Percentiles rank a stretch among this genome's conserved stretches.
Evolutionary conservation across 2,329 filamentous ascomycete species (phyloP).

Genomic region (Cordyceps javanica): DNA sequence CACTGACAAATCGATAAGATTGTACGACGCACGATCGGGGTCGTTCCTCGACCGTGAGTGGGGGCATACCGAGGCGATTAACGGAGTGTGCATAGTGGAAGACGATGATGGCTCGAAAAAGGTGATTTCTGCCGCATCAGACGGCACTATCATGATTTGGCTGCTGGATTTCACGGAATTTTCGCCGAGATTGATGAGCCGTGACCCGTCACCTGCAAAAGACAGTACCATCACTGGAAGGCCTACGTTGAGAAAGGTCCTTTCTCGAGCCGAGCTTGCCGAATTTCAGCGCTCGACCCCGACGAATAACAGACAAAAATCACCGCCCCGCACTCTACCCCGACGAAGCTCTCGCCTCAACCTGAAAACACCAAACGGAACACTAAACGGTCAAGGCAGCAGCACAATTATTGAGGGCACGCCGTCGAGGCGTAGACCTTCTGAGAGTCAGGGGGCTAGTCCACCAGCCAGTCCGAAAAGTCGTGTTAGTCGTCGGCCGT

Average conservation of each 20-base stretch:
- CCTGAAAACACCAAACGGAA: slow-evolving; percentile 35
- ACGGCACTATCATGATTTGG: slow-evolving; percentile 83
- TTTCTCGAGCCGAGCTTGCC: slow-evolving; percentile 81
- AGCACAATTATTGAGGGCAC: slow-evolving; percentile 38
- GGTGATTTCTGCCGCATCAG: slow-evolving; percentile 69
- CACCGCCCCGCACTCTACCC: slow-evolving; percentile 48
- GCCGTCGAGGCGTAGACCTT: slow-evolving; percentile 39
- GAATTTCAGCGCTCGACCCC: slow-evolving; percentile 60
- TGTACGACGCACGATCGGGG: slow-evolving; percentile 78
- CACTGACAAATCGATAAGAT: slow-evolving; percentile 88
- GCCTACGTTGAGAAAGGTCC: slow-evolving; percentile 74
- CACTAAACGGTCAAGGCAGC: slow-evolving; percentile 36
- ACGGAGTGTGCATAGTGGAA: slow-evolving; percentile 69
- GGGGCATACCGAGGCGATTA: slow-evolving; percentile 92
- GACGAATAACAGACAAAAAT: slow-evolving; percentile 37
- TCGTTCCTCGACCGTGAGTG: slow-evolving; percentile 80
- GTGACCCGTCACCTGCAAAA: slow-evolving; percentile 51
- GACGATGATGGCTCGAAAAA: slow-evolving; percentile 48
- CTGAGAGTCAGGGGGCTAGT: slow-evolving; percentile 39
- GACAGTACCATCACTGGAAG: slow-evolving; percentile 46
- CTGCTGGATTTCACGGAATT: slow-evolving; percentile 45
- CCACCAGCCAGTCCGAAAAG: slow-evolving; percentile 45
- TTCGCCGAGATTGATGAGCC: slow-evolving; percentile 33
- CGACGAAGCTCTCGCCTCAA: slow-evolving; percentile 50
- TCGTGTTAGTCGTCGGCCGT: slow-evolving; percentile 44